Conservation (phyloP, 768 basidiomycete species). For the Trametes villosa region DNA sequence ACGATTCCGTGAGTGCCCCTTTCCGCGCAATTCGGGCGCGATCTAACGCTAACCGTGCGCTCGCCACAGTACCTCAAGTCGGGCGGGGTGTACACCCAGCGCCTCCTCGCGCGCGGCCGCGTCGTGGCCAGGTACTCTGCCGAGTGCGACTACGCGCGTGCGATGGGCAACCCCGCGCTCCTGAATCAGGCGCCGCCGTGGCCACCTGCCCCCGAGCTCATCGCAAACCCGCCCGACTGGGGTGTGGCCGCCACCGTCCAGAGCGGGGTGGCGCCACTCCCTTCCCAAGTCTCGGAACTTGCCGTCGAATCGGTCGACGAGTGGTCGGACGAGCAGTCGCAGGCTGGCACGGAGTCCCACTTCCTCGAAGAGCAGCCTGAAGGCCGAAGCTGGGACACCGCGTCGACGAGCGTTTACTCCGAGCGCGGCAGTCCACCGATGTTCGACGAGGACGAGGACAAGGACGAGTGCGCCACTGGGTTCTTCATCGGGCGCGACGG, state of each 20-base stretch:
- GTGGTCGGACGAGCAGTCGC: not conserved
- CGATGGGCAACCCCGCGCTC: not conserved
- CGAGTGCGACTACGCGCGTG: not conserved
- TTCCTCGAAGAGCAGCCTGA: not conserved
- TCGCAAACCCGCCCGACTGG: not conserved
- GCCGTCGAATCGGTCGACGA: not conserved
- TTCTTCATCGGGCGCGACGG: slow-evolving; percentile 11
- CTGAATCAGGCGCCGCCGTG: slow-evolving; percentile 11
- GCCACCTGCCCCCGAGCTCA: slow-evolving; percentile 5
- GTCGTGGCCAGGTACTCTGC: too few species aligned
- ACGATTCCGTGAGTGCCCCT: not conserved
- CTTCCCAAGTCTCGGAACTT: not conserved
- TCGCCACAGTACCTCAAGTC: slow-evolving; percentile 8
- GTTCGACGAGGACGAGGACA: not conserved
- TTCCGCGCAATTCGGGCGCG: not conserved
- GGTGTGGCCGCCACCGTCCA: not conserved
- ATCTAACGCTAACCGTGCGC: not conserved
- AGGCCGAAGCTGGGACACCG: not conserved
- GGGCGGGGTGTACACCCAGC: too few species aligned
- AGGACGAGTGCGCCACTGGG: not conserved
- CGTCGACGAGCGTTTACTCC: not conserved
- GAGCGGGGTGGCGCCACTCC: not conserved
- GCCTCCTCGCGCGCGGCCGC: too few species aligned
- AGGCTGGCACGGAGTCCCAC: not conserved
- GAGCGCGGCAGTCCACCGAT: too few species aligned